phyloP scores from a whole-genome alignment of 805 yeast genomes.

The Candida germanica region DNA sequence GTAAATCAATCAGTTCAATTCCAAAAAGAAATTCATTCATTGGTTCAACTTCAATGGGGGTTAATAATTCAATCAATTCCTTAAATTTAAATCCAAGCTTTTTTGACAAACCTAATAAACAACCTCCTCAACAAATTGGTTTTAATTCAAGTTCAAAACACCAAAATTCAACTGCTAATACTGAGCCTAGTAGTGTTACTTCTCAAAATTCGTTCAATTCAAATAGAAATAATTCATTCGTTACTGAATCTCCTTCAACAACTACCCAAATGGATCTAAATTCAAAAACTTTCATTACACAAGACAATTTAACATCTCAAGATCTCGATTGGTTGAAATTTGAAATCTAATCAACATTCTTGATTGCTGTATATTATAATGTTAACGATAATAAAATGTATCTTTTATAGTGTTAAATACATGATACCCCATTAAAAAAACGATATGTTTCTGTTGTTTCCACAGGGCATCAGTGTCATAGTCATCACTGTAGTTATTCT shows the following conservation, averaged over 20 bases:
- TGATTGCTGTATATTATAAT: constrained; percentile 10
- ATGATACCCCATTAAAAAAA: no score
- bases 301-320: constrained; percentile 13
- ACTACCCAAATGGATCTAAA: constrained; percentile 4
- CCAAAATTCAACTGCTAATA: constrained; percentile 4
- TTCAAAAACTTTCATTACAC: constrained; percentile 8
- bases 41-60: constrained; percentile 6
- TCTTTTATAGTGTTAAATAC: neutral
- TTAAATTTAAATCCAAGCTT: constrained; percentile 20
- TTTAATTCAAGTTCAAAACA: constrained; percentile 1
- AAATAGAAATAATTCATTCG: constrained; percentile 9
- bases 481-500: no score
- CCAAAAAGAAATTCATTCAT: constrained; percentile 15
- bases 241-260: constrained; percentile 8
- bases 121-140: neutral
- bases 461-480: no score
- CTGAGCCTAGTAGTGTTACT: constrained; percentile 7
- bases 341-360: constrained; percentile 14
- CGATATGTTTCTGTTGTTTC: no score
- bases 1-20: constrained; percentile 11
- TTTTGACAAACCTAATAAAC: constrained; percentile 15
- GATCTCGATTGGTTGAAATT: constrained; percentile 28
- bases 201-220: constrained; percentile 10
- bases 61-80: constrained; percentile 14
- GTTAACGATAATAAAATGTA: constrained; percentile 4